Base-by-base conservation (phyloP, 2,329 filamentous ascomycete species). In the Lasiodiplodia citricola region DNA sequence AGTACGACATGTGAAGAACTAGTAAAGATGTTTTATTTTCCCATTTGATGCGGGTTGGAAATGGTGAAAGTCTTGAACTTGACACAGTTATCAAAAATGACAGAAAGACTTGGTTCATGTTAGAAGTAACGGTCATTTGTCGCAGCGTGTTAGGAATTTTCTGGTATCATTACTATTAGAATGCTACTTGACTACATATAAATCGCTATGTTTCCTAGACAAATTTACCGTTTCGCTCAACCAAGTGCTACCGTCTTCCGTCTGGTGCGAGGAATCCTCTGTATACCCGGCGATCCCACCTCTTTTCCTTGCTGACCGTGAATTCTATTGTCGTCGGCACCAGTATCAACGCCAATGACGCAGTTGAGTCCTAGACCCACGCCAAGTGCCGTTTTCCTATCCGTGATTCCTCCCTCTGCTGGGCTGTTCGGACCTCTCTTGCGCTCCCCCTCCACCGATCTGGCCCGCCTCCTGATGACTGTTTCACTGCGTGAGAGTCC, bases 321-420 rank as follows among this genome's bases (percentile, higher is more conserved):
- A 54, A 14, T 16, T 23, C 11, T 18, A 13, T 8, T 13, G 13
- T 54, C 25, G 10, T 54, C 23, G 13, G 51, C 21, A 47, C 37
- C 38, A 23, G 57, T 4, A 63, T 11, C 58, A 31, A 38, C 60
- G 21, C 60, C 47, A 13, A 52, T n/a, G 11, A 37, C 28, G 6
- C 60, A 64, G 16, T 47, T 64, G 7, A 64, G 18, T 6, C 47
- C 60, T 47, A 64, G 31, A 4, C 60, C 60, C 16, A 64, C 23
- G 2, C 21, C 25, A 5, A 37, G 10, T n/a, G 14, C 18, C 21
- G 10, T 5, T 14, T 2, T 37, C 37, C 2, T 21, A 23, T 28
- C n/a, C 56, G 5, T 28, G 7, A 4, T 50, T 8, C 8, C 28
- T 52, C 28, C 44, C 8, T 5, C 28, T n/a, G 21, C 44, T 13